A percentile compares a stretch with the other conserved stretches of the same genome.
phyloP scores from a whole-genome alignment of 805 yeast genomes.

The Barnettozyma pratensis region DNA sequence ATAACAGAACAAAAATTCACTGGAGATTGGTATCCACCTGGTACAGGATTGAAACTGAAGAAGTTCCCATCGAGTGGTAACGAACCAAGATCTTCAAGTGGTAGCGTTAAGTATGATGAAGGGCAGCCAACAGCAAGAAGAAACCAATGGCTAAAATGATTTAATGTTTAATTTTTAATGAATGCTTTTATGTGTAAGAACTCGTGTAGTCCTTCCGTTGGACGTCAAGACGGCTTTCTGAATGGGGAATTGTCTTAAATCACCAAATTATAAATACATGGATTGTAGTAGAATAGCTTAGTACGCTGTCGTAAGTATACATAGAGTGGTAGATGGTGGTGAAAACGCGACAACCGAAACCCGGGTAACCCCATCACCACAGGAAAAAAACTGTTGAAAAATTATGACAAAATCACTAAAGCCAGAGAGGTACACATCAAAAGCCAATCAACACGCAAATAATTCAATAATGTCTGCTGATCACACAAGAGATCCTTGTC shows the following conservation, averaged over 20 bases:
- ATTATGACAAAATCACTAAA: background rate
- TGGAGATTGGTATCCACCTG: slow-evolving; percentile 53
- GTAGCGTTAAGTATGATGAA: background rate
- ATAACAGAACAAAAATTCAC: slow-evolving; percentile 55
- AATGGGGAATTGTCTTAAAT: too few relatives aligned
- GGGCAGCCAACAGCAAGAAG: background rate
- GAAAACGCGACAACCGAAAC: background rate
- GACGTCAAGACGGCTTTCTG: too few relatives aligned
- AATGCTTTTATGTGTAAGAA: background rate
- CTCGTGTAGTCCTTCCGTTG: too few relatives aligned
- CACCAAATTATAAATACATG: too few relatives aligned
- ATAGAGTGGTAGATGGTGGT: background rate
- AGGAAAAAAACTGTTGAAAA: background rate
- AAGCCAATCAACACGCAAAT: background rate
- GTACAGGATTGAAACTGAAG: slow-evolving; percentile 19
- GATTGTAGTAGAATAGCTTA: background rate
- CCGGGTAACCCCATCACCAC: background rate
- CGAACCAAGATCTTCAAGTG: background rate
- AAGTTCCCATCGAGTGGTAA: background rate
- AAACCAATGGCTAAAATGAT: background rate
- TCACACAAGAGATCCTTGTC: slow-evolving; percentile 99
- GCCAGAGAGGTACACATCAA: background rate
- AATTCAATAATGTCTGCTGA: slow-evolving; percentile 69
- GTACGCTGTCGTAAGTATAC: background rate
- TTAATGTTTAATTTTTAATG: background rate